Base-by-base conservation (phyloP, 2,329 filamentous ascomycete genomes). In the Cladosporium sp. region DNA sequence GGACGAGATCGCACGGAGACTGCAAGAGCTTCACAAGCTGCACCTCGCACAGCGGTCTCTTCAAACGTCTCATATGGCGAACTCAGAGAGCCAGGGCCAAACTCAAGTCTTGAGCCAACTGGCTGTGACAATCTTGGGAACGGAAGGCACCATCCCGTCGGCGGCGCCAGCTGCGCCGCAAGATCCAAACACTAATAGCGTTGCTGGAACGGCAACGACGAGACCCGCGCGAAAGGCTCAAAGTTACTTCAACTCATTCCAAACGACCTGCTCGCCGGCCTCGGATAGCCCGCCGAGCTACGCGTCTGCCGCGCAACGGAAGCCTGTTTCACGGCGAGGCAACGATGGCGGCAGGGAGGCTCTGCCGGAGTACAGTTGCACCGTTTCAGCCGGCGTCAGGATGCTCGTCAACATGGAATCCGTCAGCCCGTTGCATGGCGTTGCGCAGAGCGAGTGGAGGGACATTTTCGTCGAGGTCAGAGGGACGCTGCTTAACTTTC, bases 401-500 rank as follows among this genome's bases (percentile, higher is more conserved):
- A 54, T 69, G 49, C 55, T 66, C 34, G 57, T 68, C 45, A 61
- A 63, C 28, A 49, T 68, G 10, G 67, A 70, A 53, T 66, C 63
- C 5, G 59, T 64, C 33, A 65, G 63, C 43, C 66, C 67, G 2
- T 58, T 68, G 10, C 60, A 65, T 34, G 58, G 50, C 3, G 54
- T 61, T 6, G 56, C 57, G 14, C 59, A 63, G 51, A 61, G 61
- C 49, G 63, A 68, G 32, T 70, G 67, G 64, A 59, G 63, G 46
- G 63, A 67, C 33, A 77, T 81, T 18, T 85, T 82, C 55, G 81
- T 83, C 14, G 74, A 81, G 6, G 74, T 90, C 28, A 79, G 81
- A 60, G 86, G 86, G 9, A 89, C 86, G 0, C 78, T 83, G 38
- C 75, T 90, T 58, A 79, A 77, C 63, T 71, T 90, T 28, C 77